Evolutionary conservation across 306 rosid genomes (phyloP).

Genomic region (Canavalia ensiformis): DNA sequence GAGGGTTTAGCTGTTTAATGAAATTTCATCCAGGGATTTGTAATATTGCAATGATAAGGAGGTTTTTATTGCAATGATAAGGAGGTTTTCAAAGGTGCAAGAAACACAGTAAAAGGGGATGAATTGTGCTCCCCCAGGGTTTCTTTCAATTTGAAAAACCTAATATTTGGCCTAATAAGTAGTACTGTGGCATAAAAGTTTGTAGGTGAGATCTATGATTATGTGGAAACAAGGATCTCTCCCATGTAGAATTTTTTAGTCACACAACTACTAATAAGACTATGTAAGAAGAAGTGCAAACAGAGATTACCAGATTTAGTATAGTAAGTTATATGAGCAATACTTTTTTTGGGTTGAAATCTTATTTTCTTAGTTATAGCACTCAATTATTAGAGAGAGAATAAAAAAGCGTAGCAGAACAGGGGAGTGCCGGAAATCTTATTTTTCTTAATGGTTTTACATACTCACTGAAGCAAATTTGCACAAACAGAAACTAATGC

Average conservation of each 20-base stretch:
- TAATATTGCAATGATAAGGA: constrained; percentile 3
- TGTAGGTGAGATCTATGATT: neutral
- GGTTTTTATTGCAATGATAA: neutral
- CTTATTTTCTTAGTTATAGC: neutral
- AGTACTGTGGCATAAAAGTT: neutral
- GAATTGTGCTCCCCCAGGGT: neutral
- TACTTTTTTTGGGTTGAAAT: neutral
- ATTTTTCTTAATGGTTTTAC: too few species aligned
- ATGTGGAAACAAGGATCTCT: constrained; percentile 4
- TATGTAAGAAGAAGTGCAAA: neutral
- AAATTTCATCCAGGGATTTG: constrained; percentile 32
- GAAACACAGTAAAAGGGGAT: constrained; percentile 4
- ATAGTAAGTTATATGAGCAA: neutral
- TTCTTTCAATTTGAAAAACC: neutral
- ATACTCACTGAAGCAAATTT: too few species aligned
- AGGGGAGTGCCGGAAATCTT: too few species aligned
- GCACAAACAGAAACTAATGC: too few species aligned
- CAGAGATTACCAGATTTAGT: neutral
- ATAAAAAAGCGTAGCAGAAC: too few species aligned
- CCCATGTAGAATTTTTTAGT: neutral
- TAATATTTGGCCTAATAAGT: neutral
- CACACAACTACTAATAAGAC: neutral
- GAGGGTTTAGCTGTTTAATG: neutral
- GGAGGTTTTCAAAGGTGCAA: constrained; percentile 15
- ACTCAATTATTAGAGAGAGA: neutral